Evolutionary conservation across 345 rosid genomes (phyloP), one percentile per base, ranked within the genome.

Genomic region (Gossypium turneri): DNA sequence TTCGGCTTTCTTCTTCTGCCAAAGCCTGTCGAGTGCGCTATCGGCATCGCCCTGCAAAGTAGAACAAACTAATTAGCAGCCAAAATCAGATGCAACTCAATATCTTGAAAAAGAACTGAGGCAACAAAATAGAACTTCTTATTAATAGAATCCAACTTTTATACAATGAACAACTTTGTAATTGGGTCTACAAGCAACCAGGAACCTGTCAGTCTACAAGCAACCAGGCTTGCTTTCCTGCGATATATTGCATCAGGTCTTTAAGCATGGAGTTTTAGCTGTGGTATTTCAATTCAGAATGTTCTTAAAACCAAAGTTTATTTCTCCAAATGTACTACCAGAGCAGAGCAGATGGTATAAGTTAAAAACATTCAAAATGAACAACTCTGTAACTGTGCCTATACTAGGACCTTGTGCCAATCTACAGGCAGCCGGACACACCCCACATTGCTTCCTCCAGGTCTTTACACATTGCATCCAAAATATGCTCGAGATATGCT

Each of bases 1-100:
- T 64, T 86, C 85, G 45, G 77, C 81, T 63, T 67, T 83, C 85
- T 84, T 89, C 84, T 85, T 87, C 73, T 82, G 88, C 93, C 93
- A 89, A 13, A 89, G 93, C 85, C 93, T 80, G 79, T 89, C 93
- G 0, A 89, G 68, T 13, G 81, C 90, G 77, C 93, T 87, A 83
- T 89, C 93, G 15, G 90, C 93, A 60, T 89, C 93, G 72, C 93
- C 93, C 93, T 85, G 80, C 19, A 79, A 69, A 52, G 9, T 50
- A 7, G 13, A 44, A 29, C 61, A 63, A 61, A 50, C 6, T 1
- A 51, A 13, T 22, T 13, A 44, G 6, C 66, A 43, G 22, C 55
- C 44, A 24, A 34, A 72, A 11, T 12, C 4, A 3, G 2, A 43
- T 13, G 13, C 13, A 58, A 58, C 13, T 53, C n/a, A 53, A 38